Conservation (phyloP, 305 asterid species). For the Fraxinus platypoda region DNA sequence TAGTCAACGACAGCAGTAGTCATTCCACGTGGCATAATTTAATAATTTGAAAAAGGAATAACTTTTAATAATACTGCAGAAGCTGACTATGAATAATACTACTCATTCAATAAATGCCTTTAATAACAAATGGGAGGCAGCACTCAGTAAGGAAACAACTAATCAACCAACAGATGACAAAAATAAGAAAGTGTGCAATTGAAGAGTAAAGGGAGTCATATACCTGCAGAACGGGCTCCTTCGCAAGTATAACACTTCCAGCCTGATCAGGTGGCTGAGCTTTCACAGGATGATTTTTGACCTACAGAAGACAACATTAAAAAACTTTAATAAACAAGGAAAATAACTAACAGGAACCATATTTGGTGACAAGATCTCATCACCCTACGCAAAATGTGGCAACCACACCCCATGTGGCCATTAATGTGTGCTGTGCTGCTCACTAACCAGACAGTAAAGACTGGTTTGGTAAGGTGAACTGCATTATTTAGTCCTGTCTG, state of each 20-base stretch:
- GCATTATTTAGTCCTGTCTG: neutral
- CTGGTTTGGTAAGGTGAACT: neutral
- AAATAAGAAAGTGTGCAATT: neutral
- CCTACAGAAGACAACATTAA: slow-evolving; percentile 35
- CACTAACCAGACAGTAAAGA: neutral
- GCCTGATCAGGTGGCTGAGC: slow-evolving; percentile 80
- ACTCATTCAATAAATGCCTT: neutral
- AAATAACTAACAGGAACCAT: neutral
- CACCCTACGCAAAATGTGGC: neutral
- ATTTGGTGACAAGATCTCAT: neutral
- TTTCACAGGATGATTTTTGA: slow-evolving; percentile 89
- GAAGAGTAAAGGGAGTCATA: neutral
- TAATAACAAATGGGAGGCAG: neutral
- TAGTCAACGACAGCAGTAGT: too few species aligned
- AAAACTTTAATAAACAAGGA: neutral
- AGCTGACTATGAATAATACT: too few species aligned
- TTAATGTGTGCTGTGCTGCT: neutral
- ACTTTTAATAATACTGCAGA: neutral
- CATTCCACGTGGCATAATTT: neutral
- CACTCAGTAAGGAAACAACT: neutral
- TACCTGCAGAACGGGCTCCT: slow-evolving; percentile 88
- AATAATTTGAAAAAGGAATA: neutral
- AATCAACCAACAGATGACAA: neutral
- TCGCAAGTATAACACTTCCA: slow-evolving; percentile 81
- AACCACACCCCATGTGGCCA: neutral